Base-by-base conservation (phyloP, 371 early-diverging fungal genomes). In the Zancudomyces culisetae region DNA sequence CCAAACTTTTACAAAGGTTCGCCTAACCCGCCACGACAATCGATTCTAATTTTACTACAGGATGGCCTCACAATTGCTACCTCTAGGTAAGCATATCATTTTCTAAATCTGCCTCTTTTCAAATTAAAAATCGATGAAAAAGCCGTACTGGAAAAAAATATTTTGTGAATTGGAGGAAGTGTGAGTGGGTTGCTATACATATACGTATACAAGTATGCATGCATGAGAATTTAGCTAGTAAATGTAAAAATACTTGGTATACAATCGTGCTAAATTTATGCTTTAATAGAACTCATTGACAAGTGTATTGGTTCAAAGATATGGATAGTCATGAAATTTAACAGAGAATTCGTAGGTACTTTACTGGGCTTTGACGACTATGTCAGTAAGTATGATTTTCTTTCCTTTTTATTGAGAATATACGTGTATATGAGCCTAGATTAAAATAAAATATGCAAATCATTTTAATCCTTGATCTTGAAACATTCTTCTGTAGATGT, bases 341-440 rank as follows among this genome's bases (percentile, higher is more conserved):
- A 92, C 50, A 89, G 85, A 66, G 98, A 97, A 70, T 93, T 94
- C 59, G 79, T 80, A 21, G 98, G 98, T 21, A 87, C 87, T 23
- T 71, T 97, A 53, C 71, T 85, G 3, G 93, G 93, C n/a, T 97
- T 97, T 65, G 98, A 97, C 61, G 96, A 95, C 70, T 97, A 78
- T 73, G 96, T 94, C 60, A 97, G 87, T 84, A 77, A 39, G 63
- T 57, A 26, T 30, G 28, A 27, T 41, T 24, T 49, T 20, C 15
- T 6, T 21, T 19, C 2, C 6, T 23, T 12, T 28, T 39, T 15
- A 10, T 35, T 35, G 15, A 35, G 15, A 35, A 35, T 10, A 35
- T 6, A 35, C 35, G 6, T 6, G 35, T 35, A 15, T 35, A 10
- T 35, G 35, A 35, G 35, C 35, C 15, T 35, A 15, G 15, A 35